Evolutionary conservation across 371 early-diverging fungal species (phyloP).

Genomic region (Mucor plumbeus): DNA sequence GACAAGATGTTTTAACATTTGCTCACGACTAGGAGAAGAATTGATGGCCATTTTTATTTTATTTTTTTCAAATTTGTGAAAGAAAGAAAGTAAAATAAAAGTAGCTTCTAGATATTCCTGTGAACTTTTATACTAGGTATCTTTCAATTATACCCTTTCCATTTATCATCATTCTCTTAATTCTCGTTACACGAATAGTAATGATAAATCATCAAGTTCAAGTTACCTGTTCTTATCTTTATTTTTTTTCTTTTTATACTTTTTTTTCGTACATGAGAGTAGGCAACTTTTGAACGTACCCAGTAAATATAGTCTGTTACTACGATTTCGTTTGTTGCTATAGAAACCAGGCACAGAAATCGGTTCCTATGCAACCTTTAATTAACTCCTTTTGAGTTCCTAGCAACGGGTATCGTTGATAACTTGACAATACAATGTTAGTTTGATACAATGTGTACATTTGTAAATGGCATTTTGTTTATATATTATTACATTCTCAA

Average conservation of each 20-base stretch:
- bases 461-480: neutral
- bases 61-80: too few species aligned
- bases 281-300: neutral
- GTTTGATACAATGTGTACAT: neutral
- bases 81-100: neutral
- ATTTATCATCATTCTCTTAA: neutral
- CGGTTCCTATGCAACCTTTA: neutral
- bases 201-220: neutral
- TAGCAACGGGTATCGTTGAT: neutral
- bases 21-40: constrained; percentile 6
- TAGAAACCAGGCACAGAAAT: neutral
- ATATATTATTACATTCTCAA: neutral
- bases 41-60: constrained; percentile 10
- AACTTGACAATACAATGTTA: neutral
- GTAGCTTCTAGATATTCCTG: neutral
- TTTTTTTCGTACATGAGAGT: neutral
- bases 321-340: neutral
- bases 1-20: constrained; percentile 26
- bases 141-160: neutral
- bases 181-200: neutral
- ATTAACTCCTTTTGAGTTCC: neutral
- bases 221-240: neutral
- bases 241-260: neutral
- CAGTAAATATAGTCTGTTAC: neutral
- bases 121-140: constrained; percentile 1